Evolutionary conservation across 768 basidiomycete genomes (phyloP).

Genomic region (Pleurotus salmoneostramineus): DNA sequence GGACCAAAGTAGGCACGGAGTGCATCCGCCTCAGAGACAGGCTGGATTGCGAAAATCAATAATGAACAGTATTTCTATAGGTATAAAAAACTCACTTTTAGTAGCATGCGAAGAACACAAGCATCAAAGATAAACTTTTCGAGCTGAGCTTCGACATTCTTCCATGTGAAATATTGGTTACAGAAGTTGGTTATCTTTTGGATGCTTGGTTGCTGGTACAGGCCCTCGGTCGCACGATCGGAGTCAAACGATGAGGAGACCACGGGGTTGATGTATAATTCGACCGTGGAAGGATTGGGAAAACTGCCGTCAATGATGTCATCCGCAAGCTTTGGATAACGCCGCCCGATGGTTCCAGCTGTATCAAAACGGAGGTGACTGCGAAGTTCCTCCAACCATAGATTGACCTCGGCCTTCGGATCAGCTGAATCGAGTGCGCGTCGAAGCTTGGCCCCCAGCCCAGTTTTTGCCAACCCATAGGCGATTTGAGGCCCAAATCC

Average conservation of each 20-base stretch:
- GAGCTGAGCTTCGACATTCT: background rate
- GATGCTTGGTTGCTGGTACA: background rate
- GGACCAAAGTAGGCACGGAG: background rate
- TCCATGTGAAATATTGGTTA: slow-evolving; percentile 20
- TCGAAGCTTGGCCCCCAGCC: slow-evolving; percentile 24
- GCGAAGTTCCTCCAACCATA: slow-evolving; percentile 8
- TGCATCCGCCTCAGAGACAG: background rate
- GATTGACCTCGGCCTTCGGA: slow-evolving; percentile 2
- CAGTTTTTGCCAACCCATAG: slow-evolving; percentile 13
- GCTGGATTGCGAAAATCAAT: background rate
- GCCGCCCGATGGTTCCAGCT: slow-evolving; percentile 16
- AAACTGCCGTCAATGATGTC: slow-evolving; percentile 22
- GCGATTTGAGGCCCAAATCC: slow-evolving; percentile 12
- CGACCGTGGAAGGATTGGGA: slow-evolving; percentile 28
- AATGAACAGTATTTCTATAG: background rate
- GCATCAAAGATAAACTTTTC: background rate
- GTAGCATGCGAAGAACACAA: background rate
- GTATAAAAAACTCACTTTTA: background rate
- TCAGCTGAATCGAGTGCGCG: slow-evolving; percentile 8
- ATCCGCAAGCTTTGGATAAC: slow-evolving; percentile 22
- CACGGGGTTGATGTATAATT: slow-evolving; percentile 33
- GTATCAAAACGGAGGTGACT: slow-evolving; percentile 8
- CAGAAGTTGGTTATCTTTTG: slow-evolving; percentile 23
- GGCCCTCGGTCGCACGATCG: slow-evolving; percentile 9
- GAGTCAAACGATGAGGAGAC: slow-evolving; percentile 7